Conservation (phyloP, 2,329 filamentous ascomycete genomes). For the Penicillium concentricum region DNA sequence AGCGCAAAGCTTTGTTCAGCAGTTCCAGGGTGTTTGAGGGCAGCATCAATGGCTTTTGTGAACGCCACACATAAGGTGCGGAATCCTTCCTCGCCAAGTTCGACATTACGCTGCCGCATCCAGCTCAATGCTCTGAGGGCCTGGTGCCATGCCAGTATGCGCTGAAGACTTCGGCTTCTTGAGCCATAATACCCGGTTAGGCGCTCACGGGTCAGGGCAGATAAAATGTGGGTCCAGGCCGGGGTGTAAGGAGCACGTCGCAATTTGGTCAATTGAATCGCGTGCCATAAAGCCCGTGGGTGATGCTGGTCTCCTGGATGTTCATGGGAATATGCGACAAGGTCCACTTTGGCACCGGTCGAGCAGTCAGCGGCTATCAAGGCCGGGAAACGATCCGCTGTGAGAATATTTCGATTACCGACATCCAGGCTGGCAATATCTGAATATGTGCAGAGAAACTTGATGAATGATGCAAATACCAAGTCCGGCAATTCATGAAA, state of each 20-base stretch:
- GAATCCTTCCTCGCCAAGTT: slow-evolving; percentile 35
- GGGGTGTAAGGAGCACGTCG: slow-evolving; percentile 31
- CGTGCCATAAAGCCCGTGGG: slow-evolving; percentile 36
- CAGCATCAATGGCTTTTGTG: slow-evolving; percentile 35
- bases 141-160: slow-evolving; percentile 42
- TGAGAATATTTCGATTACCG: slow-evolving; percentile 15
- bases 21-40: slow-evolving; percentile 26
- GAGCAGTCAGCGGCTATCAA: background rate
- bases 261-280: slow-evolving; percentile 35
- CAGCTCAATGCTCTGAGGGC: slow-evolving; percentile 30
- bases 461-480: slow-evolving; percentile 48
- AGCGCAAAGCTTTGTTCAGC: slow-evolving; percentile 28
- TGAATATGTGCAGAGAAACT: slow-evolving; percentile 40
- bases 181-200: slow-evolving; percentile 17
- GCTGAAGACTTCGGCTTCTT: slow-evolving; percentile 27
- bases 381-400: slow-evolving; percentile 27
- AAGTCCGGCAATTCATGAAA: slow-evolving; percentile 34
- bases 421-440: slow-evolving; percentile 11
- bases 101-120: slow-evolving; percentile 36
- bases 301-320: slow-evolving; percentile 18
- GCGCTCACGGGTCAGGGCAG: slow-evolving; percentile 28
- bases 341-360: slow-evolving; percentile 9
- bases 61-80: slow-evolving; percentile 38
- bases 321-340: slow-evolving; percentile 21
- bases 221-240: slow-evolving; percentile 40